Percentiles rank a stretch among this genome's conserved stretches.
Conservation (phyloP, 2,329 filamentous ascomycete species). For the Cercospora citrullina region DNA sequence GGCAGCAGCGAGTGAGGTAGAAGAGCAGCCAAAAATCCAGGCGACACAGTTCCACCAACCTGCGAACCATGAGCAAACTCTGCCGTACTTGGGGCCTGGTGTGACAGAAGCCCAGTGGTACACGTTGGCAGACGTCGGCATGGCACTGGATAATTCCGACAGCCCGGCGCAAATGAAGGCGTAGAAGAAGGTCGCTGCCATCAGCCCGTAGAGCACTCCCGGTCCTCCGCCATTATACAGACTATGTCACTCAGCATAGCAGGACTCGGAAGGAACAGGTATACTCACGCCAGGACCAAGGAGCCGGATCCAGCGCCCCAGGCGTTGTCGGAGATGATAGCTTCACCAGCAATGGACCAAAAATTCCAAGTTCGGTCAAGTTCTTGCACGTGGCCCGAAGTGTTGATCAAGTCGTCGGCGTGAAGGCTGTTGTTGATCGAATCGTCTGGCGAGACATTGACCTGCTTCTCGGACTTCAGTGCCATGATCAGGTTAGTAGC, state of each 20-base stretch:
- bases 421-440: neutral
- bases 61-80: constrained; percentile 51
- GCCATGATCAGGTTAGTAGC: neutral
- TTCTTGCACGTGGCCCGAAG: constrained; percentile 55
- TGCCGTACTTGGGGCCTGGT: constrained; percentile 49
- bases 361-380: constrained; percentile 53
- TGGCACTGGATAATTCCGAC: constrained; percentile 50
- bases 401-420: constrained; percentile 45
- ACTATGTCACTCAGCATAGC: constrained; percentile 29
- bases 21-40: constrained; percentile 51
- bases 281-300: constrained; percentile 30
- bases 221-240: constrained; percentile 50
- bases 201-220: constrained; percentile 51
- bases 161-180: constrained; percentile 53
- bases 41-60: constrained; percentile 54
- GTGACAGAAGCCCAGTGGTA: constrained; percentile 58
- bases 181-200: constrained; percentile 54
- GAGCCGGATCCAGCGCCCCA: constrained; percentile 32
- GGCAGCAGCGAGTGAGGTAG: constrained; percentile 47
- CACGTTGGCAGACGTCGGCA: constrained; percentile 43
- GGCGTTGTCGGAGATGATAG: constrained; percentile 41
- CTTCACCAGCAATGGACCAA: constrained; percentile 49
- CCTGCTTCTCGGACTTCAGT: neutral
- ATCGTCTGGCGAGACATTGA: neutral
- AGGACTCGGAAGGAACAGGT: constrained; percentile 21